A percentile compares a stretch with the other conserved stretches of the same genome.
phyloP scores from a whole-genome alignment of 306 rosid species.

The Lathyrus aphaca region DNA sequence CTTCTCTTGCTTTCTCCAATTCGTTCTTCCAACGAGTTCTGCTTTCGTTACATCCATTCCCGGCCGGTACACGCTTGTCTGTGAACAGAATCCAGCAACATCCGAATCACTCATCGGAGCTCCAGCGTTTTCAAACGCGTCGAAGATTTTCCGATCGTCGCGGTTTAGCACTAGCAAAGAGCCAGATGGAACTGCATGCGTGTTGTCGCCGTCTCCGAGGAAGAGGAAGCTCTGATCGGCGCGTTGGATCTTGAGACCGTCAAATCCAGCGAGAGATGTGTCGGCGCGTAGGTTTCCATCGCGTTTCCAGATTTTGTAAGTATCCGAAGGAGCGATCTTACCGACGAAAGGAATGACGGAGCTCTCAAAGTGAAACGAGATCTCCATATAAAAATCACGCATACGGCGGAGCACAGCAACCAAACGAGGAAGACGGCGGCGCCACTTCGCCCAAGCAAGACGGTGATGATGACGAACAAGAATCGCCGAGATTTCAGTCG shows the following conservation, averaged over 20 bases:
- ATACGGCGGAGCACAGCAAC: conserved; percentile 80
- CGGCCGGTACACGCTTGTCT: conserved; percentile 84
- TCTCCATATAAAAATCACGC: conserved; percentile 99
- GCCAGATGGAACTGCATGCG: conserved; percentile 54
- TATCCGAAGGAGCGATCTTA: conserved; percentile 83
- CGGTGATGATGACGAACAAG: conserved; percentile 44
- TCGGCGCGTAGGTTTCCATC: conserved; percentile 91
- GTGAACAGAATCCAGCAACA: conserved; percentile 74
- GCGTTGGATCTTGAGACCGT: conserved; percentile 90
- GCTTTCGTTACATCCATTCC: conserved; percentile 97
- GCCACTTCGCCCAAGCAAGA: conserved; percentile 59
- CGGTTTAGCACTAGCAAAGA: conserved; percentile 82
- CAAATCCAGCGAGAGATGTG: conserved; percentile 72
- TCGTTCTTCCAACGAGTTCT: conserved; percentile 79
- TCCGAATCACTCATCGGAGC: conserved; percentile 80
- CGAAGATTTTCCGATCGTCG: conserved; percentile 68
- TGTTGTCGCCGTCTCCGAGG: conserved; percentile 77
- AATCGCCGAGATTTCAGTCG: conserved; percentile 20
- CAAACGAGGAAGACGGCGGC: conserved; percentile 82
- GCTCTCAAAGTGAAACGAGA: conserved; percentile 93
- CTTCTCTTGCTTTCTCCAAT: conserved; percentile 93
- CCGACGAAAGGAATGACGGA: conserved; percentile 95
- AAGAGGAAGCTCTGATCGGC: conserved; percentile 96
- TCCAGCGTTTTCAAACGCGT: conserved; percentile 87
- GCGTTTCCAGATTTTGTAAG: conserved; percentile 94